phyloP scores from a whole-genome alignment of 257 asterid genomes.

The Cynanchum wilfordii region DNA sequence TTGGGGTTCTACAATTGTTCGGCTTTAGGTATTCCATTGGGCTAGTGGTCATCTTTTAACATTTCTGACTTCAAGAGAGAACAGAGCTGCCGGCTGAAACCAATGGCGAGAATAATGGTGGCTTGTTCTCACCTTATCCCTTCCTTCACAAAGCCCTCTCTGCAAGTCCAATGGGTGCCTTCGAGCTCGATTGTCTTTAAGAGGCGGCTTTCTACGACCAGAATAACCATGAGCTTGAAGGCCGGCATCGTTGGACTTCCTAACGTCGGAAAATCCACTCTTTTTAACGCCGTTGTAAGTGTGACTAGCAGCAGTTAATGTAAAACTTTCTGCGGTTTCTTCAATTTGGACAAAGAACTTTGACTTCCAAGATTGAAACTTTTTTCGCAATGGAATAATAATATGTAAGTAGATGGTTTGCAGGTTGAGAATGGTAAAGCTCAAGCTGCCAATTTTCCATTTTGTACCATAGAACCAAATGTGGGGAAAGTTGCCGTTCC shows the following conservation, averaged over 20 bases:
- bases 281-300: constrained; percentile 94
- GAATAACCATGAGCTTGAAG: constrained; percentile 79
- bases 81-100: background rate
- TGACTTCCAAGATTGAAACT: background rate
- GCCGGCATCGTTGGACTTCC: constrained; percentile 99
- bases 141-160: constrained; percentile 36
- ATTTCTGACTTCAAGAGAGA: background rate
- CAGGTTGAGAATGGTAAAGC: constrained; percentile 99
- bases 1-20: too few relatives aligned
- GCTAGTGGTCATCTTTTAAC: too few relatives aligned
- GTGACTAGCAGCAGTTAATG: background rate
- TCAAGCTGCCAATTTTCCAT: constrained; percentile 97
- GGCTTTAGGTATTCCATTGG: too few relatives aligned
- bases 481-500: constrained; percentile 97
- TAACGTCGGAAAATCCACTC: constrained; percentile 95
- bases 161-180: constrained; percentile 42
- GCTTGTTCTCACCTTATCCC: constrained; percentile 60
- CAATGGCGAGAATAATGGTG: constrained; percentile 58
- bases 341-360: background rate
- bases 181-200: constrained; percentile 25
- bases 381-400: background rate
- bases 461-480: constrained; percentile 95
- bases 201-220: constrained; percentile 58
- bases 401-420: constrained; percentile 13
- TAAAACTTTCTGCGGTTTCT: background rate